Evolutionary conservation across 306 rosid species (phyloP).

Genomic region (Astragalus membranaceus): DNA sequence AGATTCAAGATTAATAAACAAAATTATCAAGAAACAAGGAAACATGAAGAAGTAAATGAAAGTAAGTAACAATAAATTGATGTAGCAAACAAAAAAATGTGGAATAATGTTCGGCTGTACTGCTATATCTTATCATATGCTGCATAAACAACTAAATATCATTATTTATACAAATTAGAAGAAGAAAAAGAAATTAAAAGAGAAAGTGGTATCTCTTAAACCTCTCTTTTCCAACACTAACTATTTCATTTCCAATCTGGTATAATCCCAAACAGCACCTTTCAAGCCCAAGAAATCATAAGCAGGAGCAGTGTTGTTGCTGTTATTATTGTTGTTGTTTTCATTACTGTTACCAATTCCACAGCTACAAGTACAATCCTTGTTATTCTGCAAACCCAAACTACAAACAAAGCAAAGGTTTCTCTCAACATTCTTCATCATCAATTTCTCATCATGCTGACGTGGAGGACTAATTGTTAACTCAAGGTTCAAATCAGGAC

Average conservation of each 20-base stretch:
- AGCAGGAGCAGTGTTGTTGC: conserved; percentile 21
- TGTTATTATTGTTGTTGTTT: not conserved
- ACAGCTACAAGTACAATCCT: conserved; percentile 43
- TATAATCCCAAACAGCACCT: conserved; percentile 66
- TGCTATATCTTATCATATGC: conserved; percentile 22
- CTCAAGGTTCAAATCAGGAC: conserved; percentile 90
- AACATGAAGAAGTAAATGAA: not conserved
- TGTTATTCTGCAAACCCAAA: conserved; percentile 36
- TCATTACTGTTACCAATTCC: conserved; percentile 15
- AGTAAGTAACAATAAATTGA: not conserved
- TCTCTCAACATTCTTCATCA: conserved; percentile 25
- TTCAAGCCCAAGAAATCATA: conserved; percentile 89
- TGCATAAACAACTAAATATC: conserved; percentile 29
- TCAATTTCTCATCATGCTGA: conserved; percentile 8
- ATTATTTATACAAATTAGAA: conserved; percentile 41
- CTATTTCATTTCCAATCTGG: conserved; percentile 42
- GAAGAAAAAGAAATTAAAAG: conserved; percentile 15
- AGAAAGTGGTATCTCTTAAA: conserved; percentile 11
- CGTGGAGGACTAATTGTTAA: conserved; percentile 81
- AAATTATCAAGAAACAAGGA: not conserved
- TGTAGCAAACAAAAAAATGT: not conserved
- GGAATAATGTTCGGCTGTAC: conserved; percentile 48
- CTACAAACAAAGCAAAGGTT: conserved; percentile 33
- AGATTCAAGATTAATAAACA: not conserved
- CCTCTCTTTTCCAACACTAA: conserved; percentile 6